Evolutionary conservation across 495 filamentous ascomycete genomes (phyloP), one percentile per base, ranked within the genome.

Genomic region (Lophium mytilinum): DNA sequence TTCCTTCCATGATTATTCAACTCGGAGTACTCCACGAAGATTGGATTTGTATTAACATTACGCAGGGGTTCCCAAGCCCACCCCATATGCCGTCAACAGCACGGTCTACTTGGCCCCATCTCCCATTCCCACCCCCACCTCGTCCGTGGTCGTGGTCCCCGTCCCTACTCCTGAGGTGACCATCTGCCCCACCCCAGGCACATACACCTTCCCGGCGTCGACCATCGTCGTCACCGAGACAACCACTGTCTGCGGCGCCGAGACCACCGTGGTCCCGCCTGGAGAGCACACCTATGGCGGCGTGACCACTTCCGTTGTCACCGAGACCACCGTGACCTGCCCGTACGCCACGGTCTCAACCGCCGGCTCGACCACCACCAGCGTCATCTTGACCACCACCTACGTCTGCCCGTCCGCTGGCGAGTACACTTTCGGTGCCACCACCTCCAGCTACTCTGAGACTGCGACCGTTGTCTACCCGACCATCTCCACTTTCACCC

Each of bases 341-440:
- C 87, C 87, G 37, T 82, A 83, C 61, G 86, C 85, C 60, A 85
- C 83, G 52, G 81, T 83, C 66, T 70, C 73, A 41, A 84, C 80
- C 67, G 73, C 75, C 68, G 66, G 66, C 53, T 78, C 76, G 64
- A 83, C 83, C 39, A 80, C 78, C 43, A 88, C 82, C 75, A 88
- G 79, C 75, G 73, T 87, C 66, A 80, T 87, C 67, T 78, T 78
- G 72, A 83, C 78, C 64, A 87, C 84, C 65, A 86, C 84, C 65
- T 90, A 85, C 70, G 80, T 84, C 64, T 90, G 87, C 84, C 86
- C 88, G 63, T 75, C 75, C 41, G 76, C 87, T 68, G 87, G 87
- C 71, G 90, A 85, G 54, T 91, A 91, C 78, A 89, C 84, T 68
- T 84, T 92, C 64, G 84, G 80, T 67, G 86, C 84, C 66, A 85